Percentiles rank a stretch among this genome's conserved stretches.
phyloP scores from a whole-genome alignment of 1,284 basidiomycete genomes.

The Papiliotrema laurentii region DNA sequence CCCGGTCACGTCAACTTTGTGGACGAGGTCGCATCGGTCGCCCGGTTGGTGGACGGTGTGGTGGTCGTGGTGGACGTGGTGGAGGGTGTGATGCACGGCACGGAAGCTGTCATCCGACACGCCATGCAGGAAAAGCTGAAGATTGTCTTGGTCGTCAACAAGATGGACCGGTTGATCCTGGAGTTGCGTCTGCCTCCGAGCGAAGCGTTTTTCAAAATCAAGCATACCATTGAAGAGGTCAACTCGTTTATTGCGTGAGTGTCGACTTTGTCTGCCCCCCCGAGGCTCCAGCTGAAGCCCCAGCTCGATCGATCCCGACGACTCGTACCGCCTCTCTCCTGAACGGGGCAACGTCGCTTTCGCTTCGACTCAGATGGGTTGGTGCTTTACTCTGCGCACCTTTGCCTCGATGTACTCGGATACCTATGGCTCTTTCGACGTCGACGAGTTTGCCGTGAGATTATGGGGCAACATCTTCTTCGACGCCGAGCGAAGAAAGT shows the following conservation, averaged over 20 bases:
- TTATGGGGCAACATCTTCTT: conserved; percentile 99
- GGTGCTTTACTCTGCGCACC: conserved; percentile 92
- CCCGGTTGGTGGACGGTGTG: conserved; percentile 88
- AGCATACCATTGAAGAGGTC: conserved; percentile 97
- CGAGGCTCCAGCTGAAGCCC: background rate
- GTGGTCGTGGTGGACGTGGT: conserved; percentile 92
- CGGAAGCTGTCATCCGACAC: conserved; percentile 79
- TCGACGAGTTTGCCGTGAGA: conserved; percentile 64
- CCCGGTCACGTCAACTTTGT: conserved; percentile 98
- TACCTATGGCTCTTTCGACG: conserved; percentile 58
- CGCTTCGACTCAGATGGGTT: conserved; percentile 93
- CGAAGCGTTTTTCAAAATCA: conserved; percentile 98
- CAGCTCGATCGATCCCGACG: conserved; percentile 82
- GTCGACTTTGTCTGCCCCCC: conserved; percentile 4
- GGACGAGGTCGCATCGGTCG: conserved; percentile 87
- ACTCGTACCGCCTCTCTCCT: conserved; percentile 79
- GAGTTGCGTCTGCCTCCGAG: conserved; percentile 92
- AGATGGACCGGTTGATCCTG: conserved; percentile 93
- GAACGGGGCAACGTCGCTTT: conserved; percentile 97
- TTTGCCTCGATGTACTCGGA: conserved; percentile 97
- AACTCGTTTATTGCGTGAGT: conserved; percentile 88
- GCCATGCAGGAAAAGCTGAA: conserved; percentile 82
- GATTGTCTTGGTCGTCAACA: conserved; percentile 93
- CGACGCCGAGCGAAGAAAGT: conserved; percentile 73
- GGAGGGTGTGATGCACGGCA: conserved; percentile 91